Evolutionary conservation across 2,329 filamentous ascomycete genomes (phyloP).

Genomic region (Chaetomiaceae sp.): DNA sequence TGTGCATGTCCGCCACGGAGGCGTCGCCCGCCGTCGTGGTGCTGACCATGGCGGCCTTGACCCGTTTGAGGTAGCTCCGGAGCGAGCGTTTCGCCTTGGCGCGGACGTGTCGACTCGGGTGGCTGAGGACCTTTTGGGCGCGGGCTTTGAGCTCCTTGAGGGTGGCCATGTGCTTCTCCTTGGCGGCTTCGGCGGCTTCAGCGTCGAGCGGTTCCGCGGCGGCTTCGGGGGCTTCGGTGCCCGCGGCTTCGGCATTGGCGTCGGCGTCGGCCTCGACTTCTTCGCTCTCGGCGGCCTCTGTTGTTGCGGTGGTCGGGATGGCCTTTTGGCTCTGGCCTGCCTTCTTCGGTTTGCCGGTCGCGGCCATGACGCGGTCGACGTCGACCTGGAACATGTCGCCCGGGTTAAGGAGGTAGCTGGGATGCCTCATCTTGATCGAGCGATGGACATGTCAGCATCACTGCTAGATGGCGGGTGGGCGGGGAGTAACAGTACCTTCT

Average conservation of each 20-base stretch:
- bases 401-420: conserved; percentile 90
- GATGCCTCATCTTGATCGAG: conserved; percentile 70
- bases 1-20: conserved; percentile 38
- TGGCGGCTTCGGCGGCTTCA: conserved; percentile 28
- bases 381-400: conserved; percentile 98
- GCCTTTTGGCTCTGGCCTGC: conserved; percentile 15
- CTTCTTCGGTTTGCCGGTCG: conserved; percentile 68
- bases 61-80: conserved; percentile 63
- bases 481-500: conserved; percentile 59
- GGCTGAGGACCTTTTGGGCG: conserved; percentile 28
- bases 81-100: conserved; percentile 72
- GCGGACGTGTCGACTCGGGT: conserved; percentile 41
- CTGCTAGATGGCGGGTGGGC: conserved; percentile 17
- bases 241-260: conserved; percentile 19
- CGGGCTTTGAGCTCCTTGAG: conserved; percentile 51
- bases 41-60: conserved; percentile 58
- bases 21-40: conserved; percentile 35
- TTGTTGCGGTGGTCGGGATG: neutral
- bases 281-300: conserved; percentile 21
- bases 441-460: neutral
- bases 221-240: conserved; percentile 20
- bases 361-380: conserved; percentile 78
- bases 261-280: conserved; percentile 20
- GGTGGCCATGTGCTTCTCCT: conserved; percentile 33
- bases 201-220: conserved; percentile 26